Percentiles rank a stretch among this genome's conserved stretches.
phyloP scores from a whole-genome alignment of 2,329 filamentous ascomycete species.

The Pseudocercospora crystallina region DNA sequence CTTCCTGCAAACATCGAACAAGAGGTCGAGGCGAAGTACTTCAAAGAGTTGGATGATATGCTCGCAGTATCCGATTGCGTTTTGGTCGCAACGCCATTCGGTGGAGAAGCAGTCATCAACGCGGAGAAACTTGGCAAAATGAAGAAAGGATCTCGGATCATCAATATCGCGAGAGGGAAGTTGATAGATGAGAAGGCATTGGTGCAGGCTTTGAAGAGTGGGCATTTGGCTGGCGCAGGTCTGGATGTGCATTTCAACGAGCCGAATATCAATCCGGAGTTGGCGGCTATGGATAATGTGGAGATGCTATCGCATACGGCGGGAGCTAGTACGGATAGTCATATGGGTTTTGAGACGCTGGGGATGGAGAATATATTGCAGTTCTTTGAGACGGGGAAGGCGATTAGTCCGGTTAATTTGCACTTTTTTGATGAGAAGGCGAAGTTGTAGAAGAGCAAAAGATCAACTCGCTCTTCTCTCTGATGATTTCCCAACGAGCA shows the following conservation, averaged over 20 bases:
- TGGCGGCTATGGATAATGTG: conserved; percentile 43
- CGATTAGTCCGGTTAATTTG: conserved; percentile 64
- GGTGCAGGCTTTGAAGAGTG: conserved; percentile 57
- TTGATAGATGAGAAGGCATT: conserved; percentile 67
- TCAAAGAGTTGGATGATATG: conserved; percentile 53
- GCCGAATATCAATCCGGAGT: conserved; percentile 52
- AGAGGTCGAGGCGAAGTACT: conserved; percentile 54
- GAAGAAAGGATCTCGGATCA: conserved; percentile 57
- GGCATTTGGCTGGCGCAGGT: conserved; percentile 53
- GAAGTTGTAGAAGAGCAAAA: conserved; percentile 17
- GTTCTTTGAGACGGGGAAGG: conserved; percentile 52
- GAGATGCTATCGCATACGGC: conserved; percentile 42
- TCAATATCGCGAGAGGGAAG: conserved; percentile 66
- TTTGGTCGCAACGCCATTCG: conserved; percentile 61
- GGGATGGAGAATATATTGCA: conserved; percentile 44
- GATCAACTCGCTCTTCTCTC: too few relatives aligned
- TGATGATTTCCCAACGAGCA: too few relatives aligned
- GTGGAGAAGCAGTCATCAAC: conserved; percentile 51
- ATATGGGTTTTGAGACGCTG: conserved; percentile 44
- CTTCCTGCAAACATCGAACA: conserved; percentile 48
- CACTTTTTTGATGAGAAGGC: conserved; percentile 47
- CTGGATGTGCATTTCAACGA: conserved; percentile 66
- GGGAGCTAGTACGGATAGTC: conserved; percentile 40
- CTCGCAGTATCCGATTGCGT: conserved; percentile 58
- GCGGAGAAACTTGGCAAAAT: conserved; percentile 50